Percentiles rank a stretch among this genome's conserved stretches.
These are phyloP conservation scores for Euphorbia lathyris DNA, from an alignment of 345 rosid species.

Conservation along the genomic window DNA sequence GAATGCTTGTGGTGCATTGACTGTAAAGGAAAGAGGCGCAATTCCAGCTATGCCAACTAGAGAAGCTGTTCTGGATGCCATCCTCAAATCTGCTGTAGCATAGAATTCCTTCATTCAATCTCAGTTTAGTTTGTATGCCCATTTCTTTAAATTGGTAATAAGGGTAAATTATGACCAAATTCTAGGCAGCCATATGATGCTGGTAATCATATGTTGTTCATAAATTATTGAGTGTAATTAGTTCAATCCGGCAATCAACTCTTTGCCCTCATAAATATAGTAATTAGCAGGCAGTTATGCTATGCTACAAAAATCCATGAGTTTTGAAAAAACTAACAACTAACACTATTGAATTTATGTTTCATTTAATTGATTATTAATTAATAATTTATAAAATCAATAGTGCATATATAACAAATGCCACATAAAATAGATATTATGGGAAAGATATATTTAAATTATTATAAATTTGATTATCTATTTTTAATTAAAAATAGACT, in stretches of 20 bases:
- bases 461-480: too few relatives aligned
- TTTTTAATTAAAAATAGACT: too few relatives aligned
- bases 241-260: neutral
- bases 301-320: too few relatives aligned
- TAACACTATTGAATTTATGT: too few relatives aligned
- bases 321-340: too few relatives aligned
- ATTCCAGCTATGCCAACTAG: constrained; percentile 86
- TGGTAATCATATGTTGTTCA: neutral
- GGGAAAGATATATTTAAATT: too few relatives aligned
- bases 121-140: neutral
- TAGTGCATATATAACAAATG: too few relatives aligned
- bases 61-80: constrained; percentile 58
- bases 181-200: neutral
- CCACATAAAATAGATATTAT: too few relatives aligned
- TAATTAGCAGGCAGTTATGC: neutral
- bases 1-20: constrained; percentile 89
- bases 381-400: too few relatives aligned
- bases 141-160: constrained; percentile 7
- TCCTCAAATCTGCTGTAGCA: constrained; percentile 43
- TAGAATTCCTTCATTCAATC: constrained; percentile 13
- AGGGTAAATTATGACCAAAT: constrained; percentile 5
- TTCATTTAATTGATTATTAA: too few relatives aligned
- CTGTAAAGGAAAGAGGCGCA: constrained; percentile 86
- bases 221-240: neutral
- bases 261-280: neutral